Base-by-base conservation (phyloP, 2,329 filamentous ascomycete genomes). In the Paramyrothecium sp. region DNA sequence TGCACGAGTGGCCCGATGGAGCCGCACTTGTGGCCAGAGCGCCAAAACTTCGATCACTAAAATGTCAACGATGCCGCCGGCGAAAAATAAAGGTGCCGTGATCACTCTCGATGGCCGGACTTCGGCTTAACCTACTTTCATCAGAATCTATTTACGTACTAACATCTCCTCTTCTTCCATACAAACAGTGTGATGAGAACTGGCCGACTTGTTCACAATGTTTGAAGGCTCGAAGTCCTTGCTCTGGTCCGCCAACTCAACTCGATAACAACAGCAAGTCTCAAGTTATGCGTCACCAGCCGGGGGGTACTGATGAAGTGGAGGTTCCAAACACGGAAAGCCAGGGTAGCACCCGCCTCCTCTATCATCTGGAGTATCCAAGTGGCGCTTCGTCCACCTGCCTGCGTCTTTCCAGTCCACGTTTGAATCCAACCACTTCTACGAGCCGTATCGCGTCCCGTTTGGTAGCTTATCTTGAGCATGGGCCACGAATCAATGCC, bases 361-460 rank as follows among this genome's bases (percentile, higher is more conserved):
- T 51, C 48, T 51, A 20, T 21, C 8, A 51, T 23, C 30, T 23
- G 20, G 48, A 51, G 20, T 7, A 23, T 20, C 48, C 48, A 12
- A 23, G 30, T 20, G 48, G 48, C 7, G 22, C 48, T 21, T 51
- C 56, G 22, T 65, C 59, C 51, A 34, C 60, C 23, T 60, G 58
- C 26, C 26, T 60, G 3, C 51, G 50, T 11, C 54, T 62, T 20
- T 49, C 56, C 48, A 55, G 7, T 23, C 48, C 48, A 10, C 48
- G 48, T 23, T 22, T 16, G 12, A 23, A 21, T 23, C 48, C 48
- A 20, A 5, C 48, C 22, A 51, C 48, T 23, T 23, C 30, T 21
- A 23, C 48, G 20, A 23, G 30, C 48, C 48, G 48, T n/a, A 23
- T 51, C 19, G 48, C 48, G 7, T 51, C 48, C 48, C 19, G 48